Conservation (phyloP, 2,329 filamentous ascomycete species). For the Fusarium liriodendri region DNA sequence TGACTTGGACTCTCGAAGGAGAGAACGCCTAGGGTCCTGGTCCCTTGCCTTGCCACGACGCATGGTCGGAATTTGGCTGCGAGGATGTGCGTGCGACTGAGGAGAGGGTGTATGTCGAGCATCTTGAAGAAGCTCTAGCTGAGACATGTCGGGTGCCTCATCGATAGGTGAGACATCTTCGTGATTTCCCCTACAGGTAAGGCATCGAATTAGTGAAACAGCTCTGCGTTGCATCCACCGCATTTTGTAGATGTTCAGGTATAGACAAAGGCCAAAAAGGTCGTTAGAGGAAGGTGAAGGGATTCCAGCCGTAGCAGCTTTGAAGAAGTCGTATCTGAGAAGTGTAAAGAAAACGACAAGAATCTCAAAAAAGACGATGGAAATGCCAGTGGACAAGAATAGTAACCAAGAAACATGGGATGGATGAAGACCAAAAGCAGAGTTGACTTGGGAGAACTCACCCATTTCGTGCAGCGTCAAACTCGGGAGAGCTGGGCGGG, state of each 20-base stretch:
- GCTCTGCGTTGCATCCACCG: slow-evolving; percentile 15
- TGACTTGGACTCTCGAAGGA: slow-evolving; percentile 53
- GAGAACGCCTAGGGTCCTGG: slow-evolving; percentile 51
- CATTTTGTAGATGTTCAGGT: slow-evolving; percentile 16
- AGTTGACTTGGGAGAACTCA: slow-evolving; percentile 51
- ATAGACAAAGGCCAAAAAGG: background rate
- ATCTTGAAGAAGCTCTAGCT: slow-evolving; percentile 39
- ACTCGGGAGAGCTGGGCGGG: slow-evolving; percentile 68
- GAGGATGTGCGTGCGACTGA: slow-evolving; percentile 33
- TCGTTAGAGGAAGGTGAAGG: background rate
- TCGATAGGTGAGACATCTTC: slow-evolving; percentile 66
- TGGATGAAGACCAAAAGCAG: background rate
- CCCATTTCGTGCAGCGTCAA: slow-evolving; percentile 50
- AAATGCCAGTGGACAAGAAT: slow-evolving; percentile 5
- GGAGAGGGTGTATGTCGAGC: slow-evolving; percentile 24
- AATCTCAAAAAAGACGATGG: slow-evolving; percentile 2
- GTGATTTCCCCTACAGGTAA: slow-evolving; percentile 40
- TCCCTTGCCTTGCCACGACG: slow-evolving; percentile 62
- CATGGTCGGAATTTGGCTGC: slow-evolving; percentile 63
- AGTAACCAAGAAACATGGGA: slow-evolving; percentile 27
- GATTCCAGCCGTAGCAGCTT: background rate
- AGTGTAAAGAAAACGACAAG: background rate
- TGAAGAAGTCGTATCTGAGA: background rate
- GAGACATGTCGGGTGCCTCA: slow-evolving; percentile 53
- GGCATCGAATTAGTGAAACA: slow-evolving; percentile 37